phyloP scores from a whole-genome alignment of 2,329 filamentous ascomycete genomes.

The Cladosporium sp. region DNA sequence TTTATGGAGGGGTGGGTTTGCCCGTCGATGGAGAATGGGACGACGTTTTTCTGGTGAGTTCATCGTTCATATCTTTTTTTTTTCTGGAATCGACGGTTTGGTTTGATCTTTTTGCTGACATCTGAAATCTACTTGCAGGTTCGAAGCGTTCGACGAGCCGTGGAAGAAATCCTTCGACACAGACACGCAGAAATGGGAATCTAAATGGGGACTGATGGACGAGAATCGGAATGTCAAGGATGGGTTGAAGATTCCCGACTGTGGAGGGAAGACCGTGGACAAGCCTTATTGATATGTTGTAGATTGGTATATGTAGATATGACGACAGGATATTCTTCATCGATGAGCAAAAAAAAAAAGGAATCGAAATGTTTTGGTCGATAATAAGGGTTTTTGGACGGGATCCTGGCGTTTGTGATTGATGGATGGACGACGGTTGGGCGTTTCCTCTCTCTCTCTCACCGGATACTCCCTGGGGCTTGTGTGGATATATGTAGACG shows the following conservation, averaged over 20 bases:
- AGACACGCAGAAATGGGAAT: constrained; percentile 70
- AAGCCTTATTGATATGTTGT: constrained; percentile 24
- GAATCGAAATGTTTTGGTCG: too few species aligned
- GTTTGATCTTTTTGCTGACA: background rate
- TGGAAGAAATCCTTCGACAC: constrained; percentile 83
- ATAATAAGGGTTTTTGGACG: background rate
- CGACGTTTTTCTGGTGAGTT: constrained; percentile 86
- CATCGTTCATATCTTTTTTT: background rate
- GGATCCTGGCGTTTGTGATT: background rate
- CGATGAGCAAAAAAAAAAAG: too few species aligned
- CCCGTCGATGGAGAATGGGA: constrained; percentile 74
- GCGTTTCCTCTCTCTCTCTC: too few species aligned
- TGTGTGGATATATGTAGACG: background rate
- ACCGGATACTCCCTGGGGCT: too few species aligned
- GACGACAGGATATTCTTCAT: too few species aligned
- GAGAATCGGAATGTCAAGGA: constrained; percentile 79
- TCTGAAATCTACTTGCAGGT: constrained; percentile 49
- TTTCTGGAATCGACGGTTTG: background rate
- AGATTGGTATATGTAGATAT: background rate
- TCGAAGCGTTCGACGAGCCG: constrained; percentile 93
- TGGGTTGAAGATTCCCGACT: constrained; percentile 84
- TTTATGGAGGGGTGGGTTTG: constrained; percentile 89
- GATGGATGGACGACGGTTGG: too few species aligned
- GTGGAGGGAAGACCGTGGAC: constrained; percentile 66
- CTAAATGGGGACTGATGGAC: constrained; percentile 93